phyloP scores from a whole-genome alignment of 2,329 filamentous ascomycete species.

The Nothomitra cinnamomea region DNA sequence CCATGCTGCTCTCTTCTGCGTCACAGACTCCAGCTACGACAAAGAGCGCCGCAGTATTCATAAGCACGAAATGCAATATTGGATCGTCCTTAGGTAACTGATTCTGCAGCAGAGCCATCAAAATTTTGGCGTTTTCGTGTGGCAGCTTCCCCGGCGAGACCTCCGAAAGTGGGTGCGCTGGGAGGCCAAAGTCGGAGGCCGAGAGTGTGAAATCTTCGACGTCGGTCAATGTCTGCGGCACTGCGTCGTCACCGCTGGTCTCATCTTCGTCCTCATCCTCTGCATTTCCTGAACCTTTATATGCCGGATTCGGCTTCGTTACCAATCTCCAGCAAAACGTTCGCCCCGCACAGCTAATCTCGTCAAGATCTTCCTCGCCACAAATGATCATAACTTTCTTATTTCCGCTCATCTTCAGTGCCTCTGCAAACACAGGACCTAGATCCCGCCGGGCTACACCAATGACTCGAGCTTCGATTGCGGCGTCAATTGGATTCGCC shows the following conservation, averaged over 20 bases:
- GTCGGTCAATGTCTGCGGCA: conserved; percentile 29
- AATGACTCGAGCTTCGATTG: conserved; percentile 79
- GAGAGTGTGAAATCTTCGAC: conserved; percentile 63
- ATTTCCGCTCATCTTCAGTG: conserved; percentile 56
- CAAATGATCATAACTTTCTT: conserved; percentile 82
- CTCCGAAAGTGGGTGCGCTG: conserved; percentile 51
- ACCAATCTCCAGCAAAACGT: conserved; percentile 78
- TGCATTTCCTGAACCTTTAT: conserved; percentile 14
- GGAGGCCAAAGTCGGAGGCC: conserved; percentile 77
- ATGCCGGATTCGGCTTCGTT: conserved; percentile 30
- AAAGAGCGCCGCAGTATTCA: conserved; percentile 81
- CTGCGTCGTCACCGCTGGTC: conserved; percentile 22
- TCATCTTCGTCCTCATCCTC: conserved; percentile 26
- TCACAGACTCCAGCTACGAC: conserved; percentile 80
- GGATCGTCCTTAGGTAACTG: conserved; percentile 62
- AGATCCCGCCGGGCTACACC: conserved; percentile 80
- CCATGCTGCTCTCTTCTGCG: conserved; percentile 63
- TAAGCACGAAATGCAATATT: conserved; percentile 80
- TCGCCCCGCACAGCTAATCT: conserved; percentile 77
- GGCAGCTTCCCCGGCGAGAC: conserved; percentile 79
- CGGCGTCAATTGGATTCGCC: conserved; percentile 72
- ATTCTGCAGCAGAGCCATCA: conserved; percentile 59
- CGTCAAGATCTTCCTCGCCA: conserved; percentile 86
- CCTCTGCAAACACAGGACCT: conserved; percentile 76
- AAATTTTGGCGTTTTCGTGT: conserved; percentile 69